phyloP scores from a whole-genome alignment of 306 rosid genomes.

The Sechiopsis laciniata region DNA sequence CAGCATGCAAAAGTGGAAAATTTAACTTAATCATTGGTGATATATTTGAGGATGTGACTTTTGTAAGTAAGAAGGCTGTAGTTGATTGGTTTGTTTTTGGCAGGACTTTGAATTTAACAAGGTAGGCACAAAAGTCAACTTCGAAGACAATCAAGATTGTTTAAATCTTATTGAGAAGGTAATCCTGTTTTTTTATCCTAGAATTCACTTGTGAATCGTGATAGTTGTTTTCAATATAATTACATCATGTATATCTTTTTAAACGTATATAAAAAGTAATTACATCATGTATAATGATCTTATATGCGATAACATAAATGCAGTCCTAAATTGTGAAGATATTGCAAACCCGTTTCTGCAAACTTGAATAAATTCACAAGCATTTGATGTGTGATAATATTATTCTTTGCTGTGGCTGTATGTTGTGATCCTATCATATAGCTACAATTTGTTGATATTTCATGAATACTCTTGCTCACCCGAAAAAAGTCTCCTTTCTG shows the following conservation, averaged over 20 bases:
- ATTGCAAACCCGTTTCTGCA: not conserved
- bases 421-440: not conserved
- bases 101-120: conserved; percentile 93
- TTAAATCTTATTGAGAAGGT: conserved; percentile 96
- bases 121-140: conserved; percentile 68
- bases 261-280: not conserved
- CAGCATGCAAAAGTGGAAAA: not conserved
- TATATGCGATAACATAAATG: not conserved
- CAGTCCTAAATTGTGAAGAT: not conserved
- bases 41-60: not conserved
- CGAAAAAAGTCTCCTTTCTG: not conserved
- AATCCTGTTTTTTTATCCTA: conserved; percentile 25
- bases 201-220: not conserved
- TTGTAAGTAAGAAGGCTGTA: not conserved
- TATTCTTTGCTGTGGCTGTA: not conserved
- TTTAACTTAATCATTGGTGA: not conserved
- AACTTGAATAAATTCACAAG: not conserved
- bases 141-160: conserved; percentile 90
- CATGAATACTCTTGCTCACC: not conserved
- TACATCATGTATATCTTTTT: not conserved
- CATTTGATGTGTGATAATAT: not conserved
- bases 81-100: conserved; percentile 24
- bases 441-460: not conserved
- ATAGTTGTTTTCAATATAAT: conserved; percentile 11
- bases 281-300: not conserved